Conservation (phyloP, 2,329 filamentous ascomycete genomes). For the Alternaria sp. region DNA sequence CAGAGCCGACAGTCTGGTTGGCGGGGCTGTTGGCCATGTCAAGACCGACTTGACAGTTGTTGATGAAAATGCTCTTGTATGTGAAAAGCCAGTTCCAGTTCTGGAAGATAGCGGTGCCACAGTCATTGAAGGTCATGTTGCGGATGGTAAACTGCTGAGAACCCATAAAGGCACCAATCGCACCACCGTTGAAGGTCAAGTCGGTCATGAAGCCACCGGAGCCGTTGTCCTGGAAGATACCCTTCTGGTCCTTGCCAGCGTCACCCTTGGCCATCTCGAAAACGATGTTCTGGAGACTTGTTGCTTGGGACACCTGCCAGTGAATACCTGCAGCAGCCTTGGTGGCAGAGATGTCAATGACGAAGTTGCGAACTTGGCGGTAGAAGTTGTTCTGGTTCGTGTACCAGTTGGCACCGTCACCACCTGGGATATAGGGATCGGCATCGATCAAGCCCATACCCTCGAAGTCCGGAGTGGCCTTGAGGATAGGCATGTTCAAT, state of each 20-base stretch:
- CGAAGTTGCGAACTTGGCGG: constrained; percentile 63
- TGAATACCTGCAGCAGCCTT: constrained; percentile 63
- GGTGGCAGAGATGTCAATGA: constrained; percentile 57
- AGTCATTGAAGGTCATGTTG: constrained; percentile 61
- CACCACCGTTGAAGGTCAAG: constrained; percentile 67
- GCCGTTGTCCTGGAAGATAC: constrained; percentile 68
- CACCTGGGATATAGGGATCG: constrained; percentile 77
- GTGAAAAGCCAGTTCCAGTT: constrained; percentile 65
- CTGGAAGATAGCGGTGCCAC: constrained; percentile 60
- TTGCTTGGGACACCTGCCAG: constrained; percentile 73
- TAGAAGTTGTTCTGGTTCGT: constrained; percentile 66
- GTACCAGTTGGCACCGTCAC: constrained; percentile 61
- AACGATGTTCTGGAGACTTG: constrained; percentile 68
- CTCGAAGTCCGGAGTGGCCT: constrained; percentile 67
- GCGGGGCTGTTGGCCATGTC: constrained; percentile 63
- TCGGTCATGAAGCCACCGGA: constrained; percentile 69
- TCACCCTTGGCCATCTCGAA: constrained; percentile 63
- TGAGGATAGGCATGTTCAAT: constrained; percentile 74
- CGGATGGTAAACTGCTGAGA: constrained; percentile 69
- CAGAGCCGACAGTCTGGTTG: constrained; percentile 83
- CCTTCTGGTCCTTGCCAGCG: constrained; percentile 61
- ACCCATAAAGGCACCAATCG: constrained; percentile 66
- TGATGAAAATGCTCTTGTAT: constrained; percentile 56
- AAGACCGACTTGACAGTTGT: constrained; percentile 57
- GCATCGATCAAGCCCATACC: constrained; percentile 92